Base-by-base conservation (phyloP, 2,329 filamentous ascomycete species). In the Xylariales sp. region DNA sequence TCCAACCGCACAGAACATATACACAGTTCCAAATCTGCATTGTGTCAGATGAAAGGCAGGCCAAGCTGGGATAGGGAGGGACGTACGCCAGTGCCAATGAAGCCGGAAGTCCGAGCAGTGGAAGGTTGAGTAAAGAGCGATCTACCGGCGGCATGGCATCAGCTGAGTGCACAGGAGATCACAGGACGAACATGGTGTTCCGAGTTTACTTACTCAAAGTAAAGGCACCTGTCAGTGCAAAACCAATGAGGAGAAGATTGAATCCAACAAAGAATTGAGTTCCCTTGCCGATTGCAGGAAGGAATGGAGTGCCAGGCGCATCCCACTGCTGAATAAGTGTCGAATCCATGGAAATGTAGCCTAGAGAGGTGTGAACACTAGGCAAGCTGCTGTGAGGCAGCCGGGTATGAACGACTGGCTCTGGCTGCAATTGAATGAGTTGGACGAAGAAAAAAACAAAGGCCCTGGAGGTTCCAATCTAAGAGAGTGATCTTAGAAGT, bases 1-100 rank as follows among this genome's bases (percentile, higher is more conserved):
- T 62, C 93, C 93, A 61, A 93, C 93, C 43, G 90, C 93, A 67
- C 93, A 98, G 68, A 98, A 97, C 85, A 96, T 95, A 69, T 93
- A 96, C 31, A 98, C 89, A 35, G 91, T 84, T 53, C 93, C 93
- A 63, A 95, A 86, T 35, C 91, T 96, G 30, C n/a, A 18, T 13
- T 10, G 27, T 24, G 23, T 33, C 15, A 39, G 37, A 25, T 13
- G 19, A 25, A 6, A n/a, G 23, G 25, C n/a, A 10, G 6, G 14
- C 10, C 3, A 19, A 18, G 12, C 11, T 21, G 29, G 15, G 17
- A 15, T 18, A 14, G 35, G 35, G 10, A 31, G 33, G 33, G 27
- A 68, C 87, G 57, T 81, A 97, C 91, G 87, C 91, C 68, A 96
- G 79, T 46, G 89, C 85, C 53, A 94, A 61, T 43, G 91, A 94